Evolutionary conservation across 2,329 filamentous ascomycete species (phyloP).

Genomic region (Colletotrichum tamarilloi): DNA sequence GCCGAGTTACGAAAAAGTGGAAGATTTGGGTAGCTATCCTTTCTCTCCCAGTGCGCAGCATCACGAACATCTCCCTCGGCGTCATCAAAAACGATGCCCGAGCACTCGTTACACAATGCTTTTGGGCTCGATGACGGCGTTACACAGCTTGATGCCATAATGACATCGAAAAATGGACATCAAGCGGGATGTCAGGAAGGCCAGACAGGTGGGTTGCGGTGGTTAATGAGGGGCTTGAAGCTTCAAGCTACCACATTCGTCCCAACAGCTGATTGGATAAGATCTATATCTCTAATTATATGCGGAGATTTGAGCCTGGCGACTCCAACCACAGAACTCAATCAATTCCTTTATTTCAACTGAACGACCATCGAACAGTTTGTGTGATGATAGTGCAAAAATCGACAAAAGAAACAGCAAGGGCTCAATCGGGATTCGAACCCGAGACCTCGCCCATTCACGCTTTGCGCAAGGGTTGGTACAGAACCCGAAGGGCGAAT

Average conservation of each 20-base stretch:
- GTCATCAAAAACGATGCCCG: background rate
- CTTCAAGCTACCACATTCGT: no score
- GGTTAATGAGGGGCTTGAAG: no score
- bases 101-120: background rate
- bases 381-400: background rate
- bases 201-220: no score
- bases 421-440: constrained; percentile 34
- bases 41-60: background rate
- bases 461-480: constrained; percentile 5
- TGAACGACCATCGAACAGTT: no score
- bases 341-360: no score
- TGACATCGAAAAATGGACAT: background rate
- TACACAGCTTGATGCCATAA: background rate
- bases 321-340: no score
- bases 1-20: background rate
- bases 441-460: constrained; percentile 32
- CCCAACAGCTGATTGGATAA: no score
- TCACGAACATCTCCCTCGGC: background rate
- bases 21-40: background rate
- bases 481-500: constrained; percentile 33
- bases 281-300: no score
- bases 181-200: background rate
- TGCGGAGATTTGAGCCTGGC: no score
- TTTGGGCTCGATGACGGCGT: background rate
- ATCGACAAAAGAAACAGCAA: background rate